phyloP scores from a whole-genome alignment of 2,329 filamentous ascomycete genomes.

The Blastomyces silverae region DNA sequence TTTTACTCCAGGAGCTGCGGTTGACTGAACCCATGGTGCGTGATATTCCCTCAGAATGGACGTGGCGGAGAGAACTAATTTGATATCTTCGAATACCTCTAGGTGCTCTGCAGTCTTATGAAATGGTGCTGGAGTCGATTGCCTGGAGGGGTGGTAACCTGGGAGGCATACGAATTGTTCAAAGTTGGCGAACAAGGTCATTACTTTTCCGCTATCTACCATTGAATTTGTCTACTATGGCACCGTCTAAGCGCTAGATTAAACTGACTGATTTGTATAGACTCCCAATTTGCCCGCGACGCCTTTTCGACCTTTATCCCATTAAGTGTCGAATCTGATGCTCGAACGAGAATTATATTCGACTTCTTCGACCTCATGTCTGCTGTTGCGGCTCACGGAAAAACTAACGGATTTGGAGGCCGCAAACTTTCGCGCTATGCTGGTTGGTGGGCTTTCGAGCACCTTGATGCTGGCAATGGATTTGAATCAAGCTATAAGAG shows the following conservation, averaged over 20 bases:
- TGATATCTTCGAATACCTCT: conserved; percentile 17
- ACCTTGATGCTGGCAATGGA: conserved; percentile 75
- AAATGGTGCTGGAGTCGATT: conserved; percentile 99
- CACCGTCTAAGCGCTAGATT: conserved; percentile 1
- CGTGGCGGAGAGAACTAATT: conserved; percentile 14
- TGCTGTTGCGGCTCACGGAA: conserved; percentile 85
- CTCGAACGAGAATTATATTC: conserved; percentile 81
- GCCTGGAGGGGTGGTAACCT: conserved; percentile 83
- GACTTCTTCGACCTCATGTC: conserved; percentile 93
- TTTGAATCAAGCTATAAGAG: conserved; percentile 91
- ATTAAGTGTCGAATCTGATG: conserved; percentile 79
- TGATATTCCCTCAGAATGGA: conserved; percentile 14
- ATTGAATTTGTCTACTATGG: neutral
- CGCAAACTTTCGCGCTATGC: conserved; percentile 91
- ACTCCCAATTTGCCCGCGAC: conserved; percentile 84
- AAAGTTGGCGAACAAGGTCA: conserved; percentile 86
- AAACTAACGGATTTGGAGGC: conserved; percentile 85
- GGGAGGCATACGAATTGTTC: conserved; percentile 96
- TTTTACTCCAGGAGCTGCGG: conserved; percentile 75
- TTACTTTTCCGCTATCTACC: conserved; percentile 21
- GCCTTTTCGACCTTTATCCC: conserved; percentile 96
- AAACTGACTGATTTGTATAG: conserved; percentile 43
- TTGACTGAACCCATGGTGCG: conserved; percentile 89
- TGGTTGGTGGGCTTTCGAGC: conserved; percentile 98
- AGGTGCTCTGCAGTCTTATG: conserved; percentile 87